Base-by-base conservation (phyloP, 2,329 filamentous ascomycete species). In the Rhynchosporium agropyri region DNA sequence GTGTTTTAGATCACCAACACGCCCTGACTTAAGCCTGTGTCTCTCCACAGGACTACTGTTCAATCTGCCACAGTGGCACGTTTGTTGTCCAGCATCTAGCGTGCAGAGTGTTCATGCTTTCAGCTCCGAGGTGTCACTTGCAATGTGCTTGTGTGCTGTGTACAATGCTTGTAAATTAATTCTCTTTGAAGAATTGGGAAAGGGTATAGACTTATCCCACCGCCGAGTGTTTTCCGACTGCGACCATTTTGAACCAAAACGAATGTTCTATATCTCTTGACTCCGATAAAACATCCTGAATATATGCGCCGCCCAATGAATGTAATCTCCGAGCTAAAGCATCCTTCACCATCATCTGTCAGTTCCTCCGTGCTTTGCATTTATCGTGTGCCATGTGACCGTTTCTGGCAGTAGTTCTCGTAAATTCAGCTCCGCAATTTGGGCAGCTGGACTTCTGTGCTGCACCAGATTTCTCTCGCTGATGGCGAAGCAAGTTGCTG, bases 391-490 rank as follows among this genome's bases (percentile, higher is more conserved):
- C 76, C 68, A 88, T 81, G 74, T 98, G 94, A 12, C 93, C 93
- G 74, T 97, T 97, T 65, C 92, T 84, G 50, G 94, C 94, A 28
- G 84, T 88, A 5, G 93, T 97, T 70, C 94, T 83, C 12, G 94
- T 97, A 72, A 98, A 98, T 72, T 96, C 92, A 10, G 92, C 92
- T 43, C 92, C 92, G 73, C 94, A 98, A 74, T 92, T 90, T 20
- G 92, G 92, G 74, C 94, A 98, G 56, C 88, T 88, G 3, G 92
- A 91, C 78, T 97, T 97, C 36, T 90, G 83, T 10, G 93, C 91
- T 58, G 93, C 92, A 31, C 94, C 94, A 0, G 91, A 96, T 76
- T 97, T 97, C 77, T 98, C 94, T 49, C 94, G 86, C 77, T 97
- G 93, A 75, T 98, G 94, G 66, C 94, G 84, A 43, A 97, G 81